Conservation (phyloP, 768 basidiomycete genomes). For the Mycena belliarum region DNA sequence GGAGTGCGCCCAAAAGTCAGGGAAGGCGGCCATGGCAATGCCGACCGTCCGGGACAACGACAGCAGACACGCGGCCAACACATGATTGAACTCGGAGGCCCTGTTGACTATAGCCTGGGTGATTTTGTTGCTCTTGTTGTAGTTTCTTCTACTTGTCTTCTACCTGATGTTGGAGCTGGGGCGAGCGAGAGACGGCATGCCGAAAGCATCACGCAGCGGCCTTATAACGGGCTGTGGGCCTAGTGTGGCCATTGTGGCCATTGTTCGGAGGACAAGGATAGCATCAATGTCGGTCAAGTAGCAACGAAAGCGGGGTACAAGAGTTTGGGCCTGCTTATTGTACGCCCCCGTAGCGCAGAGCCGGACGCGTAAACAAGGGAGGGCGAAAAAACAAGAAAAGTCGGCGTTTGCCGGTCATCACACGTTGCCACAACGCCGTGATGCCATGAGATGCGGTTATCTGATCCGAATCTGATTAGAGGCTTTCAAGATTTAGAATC, state of each 20-base stretch:
- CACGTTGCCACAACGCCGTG: no score
- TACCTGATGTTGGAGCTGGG: not conserved
- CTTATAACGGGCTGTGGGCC: not conserved
- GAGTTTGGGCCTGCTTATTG: not conserved
- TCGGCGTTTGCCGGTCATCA: no score
- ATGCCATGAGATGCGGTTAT: no score
- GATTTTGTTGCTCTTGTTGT: not conserved
- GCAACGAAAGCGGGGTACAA: slow-evolving; percentile 1
- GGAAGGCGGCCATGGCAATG: slow-evolving; percentile 3
- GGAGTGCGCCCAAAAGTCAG: slow-evolving; percentile 3
- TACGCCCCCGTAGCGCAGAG: slow-evolving; percentile 4
- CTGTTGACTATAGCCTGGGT: no score
- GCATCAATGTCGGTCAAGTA: not conserved
- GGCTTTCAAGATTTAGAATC: no score
- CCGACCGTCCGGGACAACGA: not conserved
- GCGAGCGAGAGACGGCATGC: not conserved
- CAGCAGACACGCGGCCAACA: slow-evolving; percentile 11
- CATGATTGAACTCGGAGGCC: no score
- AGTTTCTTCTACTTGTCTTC: not conserved
- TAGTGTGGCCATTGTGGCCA: not conserved
- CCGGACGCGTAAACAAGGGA: not conserved
- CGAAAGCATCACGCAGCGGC: not conserved
- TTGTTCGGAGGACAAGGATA: slow-evolving; percentile 12
- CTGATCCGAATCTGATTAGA: no score
- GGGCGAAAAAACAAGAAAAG: slow-evolving; percentile 3